Evolutionary conservation across 257 asterid genomes (phyloP).

Genomic region (Solanum appendiculatum): DNA sequence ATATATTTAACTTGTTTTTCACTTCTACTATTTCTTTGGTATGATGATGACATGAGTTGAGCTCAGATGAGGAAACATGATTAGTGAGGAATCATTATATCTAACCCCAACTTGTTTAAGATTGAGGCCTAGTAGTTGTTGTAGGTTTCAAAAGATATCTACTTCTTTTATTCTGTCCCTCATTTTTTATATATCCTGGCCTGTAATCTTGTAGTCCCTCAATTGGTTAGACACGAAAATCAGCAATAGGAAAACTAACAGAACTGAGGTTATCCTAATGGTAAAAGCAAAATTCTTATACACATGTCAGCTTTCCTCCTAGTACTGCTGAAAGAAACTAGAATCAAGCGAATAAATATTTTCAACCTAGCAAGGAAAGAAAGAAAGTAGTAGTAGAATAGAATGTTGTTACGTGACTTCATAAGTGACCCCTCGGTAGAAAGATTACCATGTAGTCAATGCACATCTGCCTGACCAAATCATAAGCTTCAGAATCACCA

Average conservation of each 20-base stretch:
- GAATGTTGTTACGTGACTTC: neutral
- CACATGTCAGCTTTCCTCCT: neutral
- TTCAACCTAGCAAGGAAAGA: neutral
- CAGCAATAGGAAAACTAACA: neutral
- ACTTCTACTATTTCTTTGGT: neutral
- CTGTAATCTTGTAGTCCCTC: neutral
- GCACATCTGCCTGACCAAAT: constrained; percentile 97
- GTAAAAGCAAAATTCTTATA: neutral
- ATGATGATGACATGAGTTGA: neutral
- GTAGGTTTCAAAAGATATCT: neutral
- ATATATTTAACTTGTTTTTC: neutral
- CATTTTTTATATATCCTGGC: neutral
- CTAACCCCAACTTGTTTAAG: neutral
- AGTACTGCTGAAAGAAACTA: neutral
- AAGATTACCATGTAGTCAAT: constrained; percentile 89
- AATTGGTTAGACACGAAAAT: neutral
- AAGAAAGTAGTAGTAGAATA: neutral
- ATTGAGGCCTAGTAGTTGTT: neutral
- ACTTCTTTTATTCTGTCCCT: neutral
- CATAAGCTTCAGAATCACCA: constrained; percentile 87
- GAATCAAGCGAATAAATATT: neutral
- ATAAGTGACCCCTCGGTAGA: neutral
- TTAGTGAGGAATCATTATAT: neutral
- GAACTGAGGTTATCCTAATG: neutral
- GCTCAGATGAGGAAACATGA: neutral